Percentiles rank a stretch among this genome's conserved stretches.
These are phyloP conservation scores for Zasmidium citrigriseum DNA, from an alignment of 2,329 filamentous ascomycete genomes.

Conservation along the genomic window DNA sequence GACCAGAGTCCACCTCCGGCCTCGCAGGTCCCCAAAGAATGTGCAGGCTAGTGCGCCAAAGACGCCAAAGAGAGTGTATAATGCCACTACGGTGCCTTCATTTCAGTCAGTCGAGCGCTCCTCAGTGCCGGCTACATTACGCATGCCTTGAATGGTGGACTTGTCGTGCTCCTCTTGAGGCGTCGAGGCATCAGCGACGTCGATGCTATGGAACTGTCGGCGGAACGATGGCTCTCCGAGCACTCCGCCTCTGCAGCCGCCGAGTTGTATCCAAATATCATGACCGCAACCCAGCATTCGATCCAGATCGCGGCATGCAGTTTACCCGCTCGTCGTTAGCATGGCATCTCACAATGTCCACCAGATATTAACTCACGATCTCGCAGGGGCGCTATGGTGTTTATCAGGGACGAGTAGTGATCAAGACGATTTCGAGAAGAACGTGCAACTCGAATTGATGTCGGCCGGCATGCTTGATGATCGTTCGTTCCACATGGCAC, in stretches of 20 bases:
- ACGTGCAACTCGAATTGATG: too few species aligned
- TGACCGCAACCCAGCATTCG: not conserved
- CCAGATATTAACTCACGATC: not conserved
- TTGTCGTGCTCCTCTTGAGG: not conserved
- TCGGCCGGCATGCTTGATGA: not conserved
- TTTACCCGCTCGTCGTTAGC: not conserved
- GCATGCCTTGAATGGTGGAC: not conserved
- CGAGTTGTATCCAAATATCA: not conserved
- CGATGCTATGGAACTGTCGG: not conserved
- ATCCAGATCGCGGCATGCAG: not conserved
- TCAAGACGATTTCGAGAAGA: not conserved
- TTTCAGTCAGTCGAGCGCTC: not conserved
- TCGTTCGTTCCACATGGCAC: not conserved
- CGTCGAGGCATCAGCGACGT: not conserved
- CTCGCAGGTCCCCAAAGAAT: constrained; percentile 49
- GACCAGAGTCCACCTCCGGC: constrained; percentile 49
- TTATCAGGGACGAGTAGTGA: not conserved
- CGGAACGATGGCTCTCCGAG: not conserved
- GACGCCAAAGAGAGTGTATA: constrained; percentile 62
- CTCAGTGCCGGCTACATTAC: not conserved
- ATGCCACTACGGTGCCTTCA: constrained; percentile 21
- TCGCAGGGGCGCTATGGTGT: not conserved
- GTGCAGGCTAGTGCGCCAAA: constrained; percentile 55
- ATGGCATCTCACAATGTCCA: not conserved
- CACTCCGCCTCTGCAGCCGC: not conserved